Conservation (phyloP, 108 stramenopile genomes). For the Cyclotella baltica region DNA sequence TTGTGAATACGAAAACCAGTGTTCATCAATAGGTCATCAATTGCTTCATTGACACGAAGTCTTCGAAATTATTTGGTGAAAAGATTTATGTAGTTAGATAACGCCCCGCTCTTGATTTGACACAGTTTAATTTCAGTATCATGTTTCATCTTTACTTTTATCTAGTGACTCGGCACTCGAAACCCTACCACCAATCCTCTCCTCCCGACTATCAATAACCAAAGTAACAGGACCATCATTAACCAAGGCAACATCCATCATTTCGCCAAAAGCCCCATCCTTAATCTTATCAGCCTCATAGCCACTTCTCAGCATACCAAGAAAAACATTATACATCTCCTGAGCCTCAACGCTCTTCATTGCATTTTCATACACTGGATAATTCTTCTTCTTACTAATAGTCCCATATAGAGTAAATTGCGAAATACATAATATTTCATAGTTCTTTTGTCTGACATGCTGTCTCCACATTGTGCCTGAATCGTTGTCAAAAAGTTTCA, state of each 20-base stretch:
- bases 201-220: constrained; percentile 78
- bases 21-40: too few species aligned
- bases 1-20: too few species aligned
- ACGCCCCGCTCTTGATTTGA: too few species aligned
- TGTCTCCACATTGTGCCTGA: constrained; percentile 74
- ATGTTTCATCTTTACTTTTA: not conserved
- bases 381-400: constrained; percentile 81
- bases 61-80: too few species aligned
- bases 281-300: constrained; percentile 73
- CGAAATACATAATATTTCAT: constrained; percentile 78
- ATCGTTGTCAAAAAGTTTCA: constrained; percentile 87
- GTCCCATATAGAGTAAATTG: constrained; percentile 92
- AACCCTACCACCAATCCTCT: constrained; percentile 4
- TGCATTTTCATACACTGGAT: constrained; percentile 84
- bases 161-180: constrained; percentile 4
- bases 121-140: not conserved
- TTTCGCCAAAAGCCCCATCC: constrained; percentile 86
- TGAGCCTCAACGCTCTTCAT: constrained; percentile 80
- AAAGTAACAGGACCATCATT: constrained; percentile 94
- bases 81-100: too few species aligned
- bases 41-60: too few species aligned
- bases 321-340: constrained; percentile 71
- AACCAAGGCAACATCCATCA: constrained; percentile 89
- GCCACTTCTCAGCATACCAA: constrained; percentile 62
- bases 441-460: constrained; percentile 72